Conservation (phyloP, 768 basidiomycete species). For the Hericium erinaceus region DNA sequence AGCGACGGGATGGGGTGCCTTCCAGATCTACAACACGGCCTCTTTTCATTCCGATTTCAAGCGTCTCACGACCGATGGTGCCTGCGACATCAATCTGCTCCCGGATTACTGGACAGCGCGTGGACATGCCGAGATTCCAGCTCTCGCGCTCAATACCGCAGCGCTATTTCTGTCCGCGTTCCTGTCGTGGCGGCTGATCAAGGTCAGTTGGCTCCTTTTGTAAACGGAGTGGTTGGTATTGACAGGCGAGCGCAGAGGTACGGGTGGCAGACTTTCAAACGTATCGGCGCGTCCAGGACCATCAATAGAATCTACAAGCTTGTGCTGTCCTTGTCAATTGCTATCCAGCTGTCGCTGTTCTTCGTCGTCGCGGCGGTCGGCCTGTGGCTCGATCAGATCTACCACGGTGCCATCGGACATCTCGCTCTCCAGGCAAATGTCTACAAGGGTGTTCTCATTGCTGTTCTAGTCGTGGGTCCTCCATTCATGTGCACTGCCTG, state of each 20-base stretch:
- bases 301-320: slow-evolving; percentile 72
- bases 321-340: slow-evolving; percentile 59
- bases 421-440: slow-evolving; percentile 33
- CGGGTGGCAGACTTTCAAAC: slow-evolving; percentile 86
- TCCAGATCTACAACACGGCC: slow-evolving; percentile 54
- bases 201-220: slow-evolving; percentile 32
- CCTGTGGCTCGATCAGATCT: slow-evolving; percentile 72
- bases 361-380: slow-evolving; percentile 63
- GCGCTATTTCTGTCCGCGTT: slow-evolving; percentile 52
- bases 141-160: slow-evolving; percentile 50
- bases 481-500: not conserved
- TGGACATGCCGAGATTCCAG: slow-evolving; percentile 50
- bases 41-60: slow-evolving; percentile 48
- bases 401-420: slow-evolving; percentile 53
- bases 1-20: slow-evolving; percentile 64
- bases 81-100: slow-evolving; percentile 50
- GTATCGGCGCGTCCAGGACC: slow-evolving; percentile 63
- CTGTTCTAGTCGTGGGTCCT: slow-evolving; percentile 49
- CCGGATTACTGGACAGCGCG: slow-evolving; percentile 59
- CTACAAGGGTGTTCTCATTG: slow-evolving; percentile 48
- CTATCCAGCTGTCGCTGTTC: slow-evolving; percentile 69
- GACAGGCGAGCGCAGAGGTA: slow-evolving; percentile 36
- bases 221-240: not conserved
- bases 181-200: slow-evolving; percentile 67
- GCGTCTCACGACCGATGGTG: slow-evolving; percentile 50